These are phyloP conservation scores for Ophiostoma quercus DNA, from an alignment of 2,329 filamentous ascomycete species.

Conservation along the genomic window DNA sequence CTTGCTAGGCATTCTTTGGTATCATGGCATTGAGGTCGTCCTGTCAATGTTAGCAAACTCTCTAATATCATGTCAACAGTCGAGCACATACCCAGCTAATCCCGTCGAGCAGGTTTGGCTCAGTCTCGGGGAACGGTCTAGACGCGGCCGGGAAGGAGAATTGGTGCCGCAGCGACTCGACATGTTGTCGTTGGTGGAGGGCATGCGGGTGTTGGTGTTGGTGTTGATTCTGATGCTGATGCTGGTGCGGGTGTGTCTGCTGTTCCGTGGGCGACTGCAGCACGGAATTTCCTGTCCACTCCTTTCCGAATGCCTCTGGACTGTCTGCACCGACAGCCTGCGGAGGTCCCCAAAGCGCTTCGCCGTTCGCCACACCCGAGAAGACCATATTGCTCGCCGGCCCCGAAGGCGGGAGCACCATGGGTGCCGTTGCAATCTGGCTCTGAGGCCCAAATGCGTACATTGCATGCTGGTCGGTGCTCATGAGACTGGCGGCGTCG, in stretches of 20 bases:
- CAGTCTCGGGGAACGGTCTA: constrained; percentile 1
- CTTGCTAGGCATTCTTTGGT: constrained; percentile 13
- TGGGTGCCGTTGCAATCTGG: not conserved
- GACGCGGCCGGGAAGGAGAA: not conserved
- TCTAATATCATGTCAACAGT: not conserved
- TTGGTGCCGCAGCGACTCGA: constrained; percentile 12
- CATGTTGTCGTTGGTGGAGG: constrained; percentile 7
- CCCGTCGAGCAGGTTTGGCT: constrained; percentile 17
- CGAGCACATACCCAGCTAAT: constrained; percentile 20
- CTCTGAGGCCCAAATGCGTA: not conserved
- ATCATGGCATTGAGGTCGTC: constrained; percentile 20
- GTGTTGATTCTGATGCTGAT: constrained; percentile 15
- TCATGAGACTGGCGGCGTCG: not conserved
- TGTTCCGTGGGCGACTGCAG: not conserved
- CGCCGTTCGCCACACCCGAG: constrained; percentile 45
- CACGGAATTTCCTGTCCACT: not conserved
- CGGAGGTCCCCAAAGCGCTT: constrained; percentile 42
- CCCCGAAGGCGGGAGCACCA: not conserved
- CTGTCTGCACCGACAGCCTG: constrained; percentile 34
- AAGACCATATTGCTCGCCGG: constrained; percentile 37
- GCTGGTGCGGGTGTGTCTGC: constrained; percentile 7
- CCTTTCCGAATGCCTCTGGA: constrained; percentile 34
- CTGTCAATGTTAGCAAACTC: not conserved
- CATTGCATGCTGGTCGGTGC: constrained; percentile 17
- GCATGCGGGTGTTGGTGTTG: not conserved